Evolutionary conservation across 257 asterid genomes (phyloP), one percentile per base, ranked within the genome.

Genomic region (Ehretia macrophylla): DNA sequence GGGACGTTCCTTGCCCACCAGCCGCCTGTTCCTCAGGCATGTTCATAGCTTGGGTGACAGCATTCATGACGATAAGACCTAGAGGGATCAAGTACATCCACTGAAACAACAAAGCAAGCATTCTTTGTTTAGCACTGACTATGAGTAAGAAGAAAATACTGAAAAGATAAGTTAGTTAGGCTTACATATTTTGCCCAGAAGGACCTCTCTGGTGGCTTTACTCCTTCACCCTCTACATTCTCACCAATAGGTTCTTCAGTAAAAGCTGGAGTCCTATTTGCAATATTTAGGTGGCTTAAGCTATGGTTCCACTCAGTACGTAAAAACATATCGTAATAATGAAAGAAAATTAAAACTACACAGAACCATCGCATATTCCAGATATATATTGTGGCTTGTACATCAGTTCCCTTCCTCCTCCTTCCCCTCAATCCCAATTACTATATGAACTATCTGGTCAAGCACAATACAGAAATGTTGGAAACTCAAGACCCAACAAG

Each of bases 151-250:
- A 44, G 17, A 39, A 23, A 21, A 14, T 52, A 59, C 48, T 32
- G 39, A 17, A 56, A 55, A 46, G 18, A 32, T 18, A 14, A 42
- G 59, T 63, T 58, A 55, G 40, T 55, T 52, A 60, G 17, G 65
- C 99, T 83, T 77, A 88, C 97, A 65, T 92, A 92, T 92, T 92
- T 88, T 62, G 96, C 96, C 99, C 97, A 92, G 82, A 92, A 92
- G 63, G 99, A 76, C 76, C 80, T 86, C 79, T 92, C 99, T 47
- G 89, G 94, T 35, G 86, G 96, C 70, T 17, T 66, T 61, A 75
- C 57, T 67, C 80, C 95, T 75, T 88, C 97, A 18, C 83, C 87
- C 75, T 86, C 89, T 59, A 71, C 83, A 60, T 68, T 80, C 74
- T 93, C 97, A 1, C 84, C 90, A 45, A 66, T 68, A 58, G 62